Percentiles rank a stretch among this genome's conserved stretches.
phyloP scores from a whole-genome alignment of 805 yeast species.

The Saccharomyces mikatae region DNA sequence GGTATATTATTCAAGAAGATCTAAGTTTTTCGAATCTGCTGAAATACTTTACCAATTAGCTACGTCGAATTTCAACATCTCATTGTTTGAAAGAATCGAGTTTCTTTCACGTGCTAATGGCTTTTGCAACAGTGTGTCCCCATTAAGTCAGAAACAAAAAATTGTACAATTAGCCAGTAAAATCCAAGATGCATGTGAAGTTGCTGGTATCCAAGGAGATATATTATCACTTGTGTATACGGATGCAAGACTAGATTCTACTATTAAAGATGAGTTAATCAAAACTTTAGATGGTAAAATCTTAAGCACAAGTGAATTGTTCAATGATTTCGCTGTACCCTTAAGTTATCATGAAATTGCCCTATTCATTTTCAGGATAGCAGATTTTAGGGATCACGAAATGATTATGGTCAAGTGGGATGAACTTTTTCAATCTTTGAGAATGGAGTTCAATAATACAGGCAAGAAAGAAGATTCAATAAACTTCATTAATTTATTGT shows the following conservation, averaged over 20 bases:
- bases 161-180: slow-evolving; percentile 61
- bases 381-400: slow-evolving; percentile 79
- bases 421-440: slow-evolving; percentile 49
- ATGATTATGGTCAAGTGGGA: slow-evolving; percentile 80
- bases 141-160: slow-evolving; percentile 67
- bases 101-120: slow-evolving; percentile 88
- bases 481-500: slow-evolving; percentile 32
- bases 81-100: slow-evolving; percentile 71
- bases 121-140: slow-evolving; percentile 77
- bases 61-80: slow-evolving; percentile 59
- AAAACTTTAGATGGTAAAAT: slow-evolving; percentile 55
- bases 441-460: slow-evolving; percentile 22
- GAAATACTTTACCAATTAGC: slow-evolving; percentile 67
- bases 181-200: slow-evolving; percentile 75
- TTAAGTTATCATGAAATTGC: slow-evolving; percentile 81
- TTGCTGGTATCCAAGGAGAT: slow-evolving; percentile 73
- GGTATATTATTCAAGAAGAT: slow-evolving; percentile 80
- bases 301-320: slow-evolving; percentile 66
- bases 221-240: slow-evolving; percentile 36
- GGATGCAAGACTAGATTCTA: slow-evolving; percentile 40
- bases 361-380: slow-evolving; percentile 64
- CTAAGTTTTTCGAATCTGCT: slow-evolving; percentile 77
- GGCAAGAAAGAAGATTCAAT: slow-evolving; percentile 26
- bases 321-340: slow-evolving; percentile 81
- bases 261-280: slow-evolving; percentile 43